Conservation (phyloP, 1,284 basidiomycete genomes). For the Kalmanozyma brasiliensis region DNA sequence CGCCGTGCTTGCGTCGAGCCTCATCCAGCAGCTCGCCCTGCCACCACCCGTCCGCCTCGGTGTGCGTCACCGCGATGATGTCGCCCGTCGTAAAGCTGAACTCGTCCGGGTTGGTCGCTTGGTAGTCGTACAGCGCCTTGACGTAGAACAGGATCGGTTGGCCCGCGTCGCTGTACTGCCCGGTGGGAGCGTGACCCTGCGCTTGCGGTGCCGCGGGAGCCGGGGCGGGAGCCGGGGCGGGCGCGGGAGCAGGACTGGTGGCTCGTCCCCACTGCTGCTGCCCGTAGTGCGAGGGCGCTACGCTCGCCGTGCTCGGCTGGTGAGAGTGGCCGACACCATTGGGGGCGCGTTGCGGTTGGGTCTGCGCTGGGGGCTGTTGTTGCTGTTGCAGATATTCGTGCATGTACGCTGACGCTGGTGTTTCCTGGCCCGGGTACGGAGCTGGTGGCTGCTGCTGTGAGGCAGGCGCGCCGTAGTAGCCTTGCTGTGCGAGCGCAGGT, state of each 20-base stretch:
- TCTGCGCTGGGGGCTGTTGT: slow-evolving; percentile 8
- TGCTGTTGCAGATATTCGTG: slow-evolving; percentile 65
- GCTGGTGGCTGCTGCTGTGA: slow-evolving; percentile 54
- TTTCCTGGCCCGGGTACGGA: slow-evolving; percentile 44
- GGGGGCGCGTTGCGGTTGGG: slow-evolving; percentile 34
- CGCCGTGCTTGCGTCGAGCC: slow-evolving; percentile 78
- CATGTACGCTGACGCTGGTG: slow-evolving; percentile 62
- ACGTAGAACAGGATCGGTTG: slow-evolving; percentile 81
- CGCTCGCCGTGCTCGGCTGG: slow-evolving; percentile 28
- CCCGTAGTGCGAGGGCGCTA: slow-evolving; percentile 26
- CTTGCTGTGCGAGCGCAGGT: slow-evolving; percentile 57
- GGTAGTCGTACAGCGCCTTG: slow-evolving; percentile 87
- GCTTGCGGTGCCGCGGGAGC: background rate
- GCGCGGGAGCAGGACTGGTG: slow-evolving; percentile 33
- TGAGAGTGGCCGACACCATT: slow-evolving; percentile 26
- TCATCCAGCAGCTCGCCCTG: slow-evolving; percentile 84
- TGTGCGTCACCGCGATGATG: slow-evolving; percentile 89
- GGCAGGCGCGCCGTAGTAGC: slow-evolving; percentile 52
- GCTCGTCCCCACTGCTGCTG: slow-evolving; percentile 38
- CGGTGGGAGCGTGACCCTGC: slow-evolving; percentile 71
- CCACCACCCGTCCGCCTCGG: slow-evolving; percentile 96
- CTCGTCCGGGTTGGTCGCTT: slow-evolving; percentile 84
- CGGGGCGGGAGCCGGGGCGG: slow-evolving; percentile 17
- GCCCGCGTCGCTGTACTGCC: slow-evolving; percentile 81
- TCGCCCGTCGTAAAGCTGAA: slow-evolving; percentile 87